Evolutionary conservation across 176 grass and related monocot species (phyloP).

Genomic region (Oryza glaberrima): DNA sequence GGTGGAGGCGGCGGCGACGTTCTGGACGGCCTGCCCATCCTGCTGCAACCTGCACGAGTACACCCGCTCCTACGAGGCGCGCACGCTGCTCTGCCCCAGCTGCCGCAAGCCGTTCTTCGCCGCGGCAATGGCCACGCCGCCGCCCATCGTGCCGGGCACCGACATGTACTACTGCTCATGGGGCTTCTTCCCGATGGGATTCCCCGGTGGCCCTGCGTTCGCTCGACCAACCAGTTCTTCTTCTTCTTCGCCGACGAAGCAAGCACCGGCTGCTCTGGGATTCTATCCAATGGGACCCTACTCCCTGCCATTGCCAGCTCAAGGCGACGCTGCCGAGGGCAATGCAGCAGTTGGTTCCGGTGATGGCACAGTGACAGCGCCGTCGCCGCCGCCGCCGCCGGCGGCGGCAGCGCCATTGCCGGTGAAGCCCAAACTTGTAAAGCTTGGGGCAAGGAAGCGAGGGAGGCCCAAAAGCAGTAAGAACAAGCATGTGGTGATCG

Average conservation of each 20-base stretch:
- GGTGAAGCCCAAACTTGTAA: neutral
- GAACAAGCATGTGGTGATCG: conserved; percentile 39
- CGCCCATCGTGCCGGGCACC: conserved; percentile 60
- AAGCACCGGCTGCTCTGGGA: neutral
- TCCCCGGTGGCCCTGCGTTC: conserved; percentile 53
- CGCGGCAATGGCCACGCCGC: conserved; percentile 40
- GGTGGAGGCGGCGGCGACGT: conserved; percentile 11
- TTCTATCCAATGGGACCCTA: conserved; percentile 32
- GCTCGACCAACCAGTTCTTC: conserved; percentile 13
- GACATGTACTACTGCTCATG: conserved; percentile 75
- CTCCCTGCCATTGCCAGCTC: conserved; percentile 8
- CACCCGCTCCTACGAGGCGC: conserved; percentile 48
- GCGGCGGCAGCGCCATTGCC: neutral
- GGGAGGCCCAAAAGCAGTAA: conserved; percentile 35
- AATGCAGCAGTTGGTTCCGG: neutral
- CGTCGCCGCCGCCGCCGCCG: too few species aligned
- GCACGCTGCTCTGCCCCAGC: conserved; percentile 56
- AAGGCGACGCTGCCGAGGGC: neutral
- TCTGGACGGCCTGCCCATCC: conserved; percentile 64
- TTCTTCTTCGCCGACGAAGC: conserved; percentile 8
- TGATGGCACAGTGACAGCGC: neutral
- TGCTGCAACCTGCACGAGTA: conserved; percentile 67
- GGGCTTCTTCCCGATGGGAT: conserved; percentile 75
- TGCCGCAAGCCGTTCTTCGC: conserved; percentile 55
- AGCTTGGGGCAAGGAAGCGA: conserved; percentile 23